Percentiles rank a stretch among this genome's conserved stretches.
Conservation (phyloP, 768 basidiomycete species). For the Agaricus sinodeliciosus region DNA sequence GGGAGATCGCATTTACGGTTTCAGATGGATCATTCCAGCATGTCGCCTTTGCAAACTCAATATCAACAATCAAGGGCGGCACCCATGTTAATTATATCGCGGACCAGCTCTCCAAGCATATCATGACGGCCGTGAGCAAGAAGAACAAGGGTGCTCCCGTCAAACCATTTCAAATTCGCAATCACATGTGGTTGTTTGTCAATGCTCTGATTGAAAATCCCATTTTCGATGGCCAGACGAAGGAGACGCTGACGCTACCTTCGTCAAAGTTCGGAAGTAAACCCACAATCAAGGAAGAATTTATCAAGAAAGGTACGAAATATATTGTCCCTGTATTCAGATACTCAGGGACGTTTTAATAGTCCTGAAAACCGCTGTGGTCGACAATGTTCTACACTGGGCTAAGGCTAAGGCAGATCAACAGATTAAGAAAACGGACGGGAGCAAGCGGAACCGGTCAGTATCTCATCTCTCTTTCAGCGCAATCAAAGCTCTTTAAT, state of each 20-base stretch:
- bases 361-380: constrained; percentile 87
- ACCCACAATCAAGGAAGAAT: constrained; percentile 80
- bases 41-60: constrained; percentile 97
- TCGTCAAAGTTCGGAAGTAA: constrained; percentile 88
- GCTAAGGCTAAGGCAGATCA: constrained; percentile 97
- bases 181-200: constrained; percentile 97
- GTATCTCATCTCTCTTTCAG: constrained; percentile 13
- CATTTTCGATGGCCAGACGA: constrained; percentile 98
- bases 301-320: constrained; percentile 85
- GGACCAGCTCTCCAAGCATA: constrained; percentile 83
- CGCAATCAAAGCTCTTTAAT: not conserved
- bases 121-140: constrained; percentile 81
- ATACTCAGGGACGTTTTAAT: not conserved
- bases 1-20: constrained; percentile 94
- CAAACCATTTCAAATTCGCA: constrained; percentile 91
- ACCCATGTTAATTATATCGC: constrained; percentile 84
- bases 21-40: constrained; percentile 91
- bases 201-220: constrained; percentile 96
- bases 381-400: constrained; percentile 92
- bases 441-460: constrained; percentile 79
- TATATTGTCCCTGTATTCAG: not conserved
- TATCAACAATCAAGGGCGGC: constrained; percentile 94
- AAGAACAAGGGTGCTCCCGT: constrained; percentile 97
- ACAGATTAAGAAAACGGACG: constrained; percentile 93
- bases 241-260: constrained; percentile 87